phyloP scores from a whole-genome alignment of 345 rosid species.

The Angophora floribunda region DNA sequence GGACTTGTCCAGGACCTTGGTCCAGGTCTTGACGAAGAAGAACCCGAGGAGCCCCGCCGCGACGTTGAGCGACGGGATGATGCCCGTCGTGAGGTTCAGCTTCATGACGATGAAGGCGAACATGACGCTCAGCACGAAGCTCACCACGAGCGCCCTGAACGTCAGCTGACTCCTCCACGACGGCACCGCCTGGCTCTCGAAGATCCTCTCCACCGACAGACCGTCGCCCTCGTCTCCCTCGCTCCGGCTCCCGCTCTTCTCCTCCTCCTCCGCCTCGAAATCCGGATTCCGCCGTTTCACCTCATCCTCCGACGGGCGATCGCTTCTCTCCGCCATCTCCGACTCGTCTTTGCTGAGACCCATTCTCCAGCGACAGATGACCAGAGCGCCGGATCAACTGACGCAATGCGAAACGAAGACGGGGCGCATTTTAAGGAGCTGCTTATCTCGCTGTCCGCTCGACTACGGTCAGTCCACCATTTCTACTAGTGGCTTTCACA shows the following conservation, averaged over 20 bases:
- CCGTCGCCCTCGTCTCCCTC: neutral
- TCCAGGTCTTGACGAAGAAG: slow-evolving; percentile 11
- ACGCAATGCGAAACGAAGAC: neutral
- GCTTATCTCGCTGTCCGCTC: neutral
- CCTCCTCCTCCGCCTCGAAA: neutral
- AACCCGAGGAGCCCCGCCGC: slow-evolving; percentile 12
- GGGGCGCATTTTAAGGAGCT: neutral
- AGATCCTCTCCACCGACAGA: slow-evolving; percentile 7
- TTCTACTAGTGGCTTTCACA: neutral
- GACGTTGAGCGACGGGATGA: slow-evolving; percentile 8
- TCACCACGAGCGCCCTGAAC: neutral
- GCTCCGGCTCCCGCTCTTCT: neutral
- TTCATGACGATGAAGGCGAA: slow-evolving; percentile 14
- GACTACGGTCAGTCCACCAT: neutral
- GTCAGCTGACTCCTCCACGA: slow-evolving; percentile 9
- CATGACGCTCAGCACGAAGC: slow-evolving; percentile 4
- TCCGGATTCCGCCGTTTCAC: neutral
- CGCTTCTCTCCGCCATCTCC: neutral
- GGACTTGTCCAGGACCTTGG: neutral
- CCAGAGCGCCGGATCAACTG: neutral
- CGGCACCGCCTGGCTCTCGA: slow-evolving; percentile 5
- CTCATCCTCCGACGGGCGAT: neutral
- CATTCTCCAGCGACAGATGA: neutral
- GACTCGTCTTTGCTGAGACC: neutral
- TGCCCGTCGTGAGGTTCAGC: slow-evolving; percentile 6